phyloP scores from a whole-genome alignment of 2,329 filamentous ascomycete species.

The Chaetomium strumarium region DNA sequence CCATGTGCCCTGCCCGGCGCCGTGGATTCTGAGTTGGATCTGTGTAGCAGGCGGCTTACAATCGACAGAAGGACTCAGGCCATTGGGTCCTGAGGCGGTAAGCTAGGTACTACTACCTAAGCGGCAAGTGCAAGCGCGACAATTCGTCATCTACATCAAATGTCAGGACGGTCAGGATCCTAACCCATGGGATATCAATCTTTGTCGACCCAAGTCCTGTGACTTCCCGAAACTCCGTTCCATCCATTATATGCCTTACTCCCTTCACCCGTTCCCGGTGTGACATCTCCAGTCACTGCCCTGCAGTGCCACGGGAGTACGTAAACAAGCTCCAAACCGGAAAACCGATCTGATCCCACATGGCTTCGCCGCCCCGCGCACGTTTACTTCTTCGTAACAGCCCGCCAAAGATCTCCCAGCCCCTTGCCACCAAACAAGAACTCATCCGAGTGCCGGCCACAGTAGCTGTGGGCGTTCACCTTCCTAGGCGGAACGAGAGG shows the following conservation, averaged over 20 bases:
- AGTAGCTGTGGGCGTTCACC: slow-evolving; percentile 48
- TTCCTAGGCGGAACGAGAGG: slow-evolving; percentile 14
- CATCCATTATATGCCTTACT: neutral
- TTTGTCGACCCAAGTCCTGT: neutral
- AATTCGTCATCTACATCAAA: neutral
- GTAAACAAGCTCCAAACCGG: neutral
- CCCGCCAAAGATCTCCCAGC: slow-evolving; percentile 38
- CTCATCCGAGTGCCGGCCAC: slow-evolving; percentile 49
- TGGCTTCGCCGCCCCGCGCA: neutral
- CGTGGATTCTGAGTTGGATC: no score
- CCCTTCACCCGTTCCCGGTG: neutral
- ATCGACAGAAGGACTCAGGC: no score
- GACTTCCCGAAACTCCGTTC: neutral
- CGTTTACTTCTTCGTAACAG: slow-evolving; percentile 32
- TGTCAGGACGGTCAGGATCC: no score
- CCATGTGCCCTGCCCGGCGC: no score
- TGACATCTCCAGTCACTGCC: neutral
- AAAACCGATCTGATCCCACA: neutral
- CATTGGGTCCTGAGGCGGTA: no score
- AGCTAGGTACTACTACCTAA: no score
- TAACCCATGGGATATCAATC: neutral
- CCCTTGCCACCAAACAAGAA: slow-evolving; percentile 47
- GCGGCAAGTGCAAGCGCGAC: no score
- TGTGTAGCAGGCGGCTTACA: no score
- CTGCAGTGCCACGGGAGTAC: neutral